Conservation (phyloP, 257 asterid species). For the Solanum paucissectum region DNA sequence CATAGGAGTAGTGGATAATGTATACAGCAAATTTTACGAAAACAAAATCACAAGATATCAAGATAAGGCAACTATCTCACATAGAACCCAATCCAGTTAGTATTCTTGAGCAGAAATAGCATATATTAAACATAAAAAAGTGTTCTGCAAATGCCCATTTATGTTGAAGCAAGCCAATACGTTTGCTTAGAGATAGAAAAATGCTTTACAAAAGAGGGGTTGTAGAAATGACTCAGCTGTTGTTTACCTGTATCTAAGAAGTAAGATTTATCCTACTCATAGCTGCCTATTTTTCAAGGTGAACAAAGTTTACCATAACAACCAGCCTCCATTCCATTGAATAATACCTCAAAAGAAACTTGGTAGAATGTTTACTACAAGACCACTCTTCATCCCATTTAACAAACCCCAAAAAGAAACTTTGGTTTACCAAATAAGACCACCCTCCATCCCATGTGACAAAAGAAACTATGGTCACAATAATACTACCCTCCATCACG, state of each 20-base stretch:
- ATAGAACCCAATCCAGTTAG: neutral
- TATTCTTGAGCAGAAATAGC: neutral
- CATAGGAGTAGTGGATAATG: neutral
- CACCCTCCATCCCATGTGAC: neutral
- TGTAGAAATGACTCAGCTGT: neutral
- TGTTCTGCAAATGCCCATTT: neutral
- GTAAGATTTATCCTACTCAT: neutral
- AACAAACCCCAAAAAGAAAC: neutral
- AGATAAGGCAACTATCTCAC: neutral
- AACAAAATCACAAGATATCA: neutral
- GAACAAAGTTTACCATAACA: neutral
- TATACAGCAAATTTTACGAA: neutral
- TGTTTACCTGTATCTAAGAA: neutral
- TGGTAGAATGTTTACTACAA: neutral
- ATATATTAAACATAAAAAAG: neutral
- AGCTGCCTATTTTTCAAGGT: neutral
- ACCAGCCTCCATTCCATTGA: neutral
- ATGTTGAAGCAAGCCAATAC: neutral
- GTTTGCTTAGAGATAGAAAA: neutral
- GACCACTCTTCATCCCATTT: neutral
- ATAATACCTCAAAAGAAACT: neutral
- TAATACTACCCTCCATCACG: neutral
- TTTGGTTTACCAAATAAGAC: neutral
- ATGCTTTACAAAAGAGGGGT: neutral
- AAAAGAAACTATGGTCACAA: neutral